Conservation (phyloP, 2,329 filamentous ascomycete species). For the Samsoniella hepiali region DNA sequence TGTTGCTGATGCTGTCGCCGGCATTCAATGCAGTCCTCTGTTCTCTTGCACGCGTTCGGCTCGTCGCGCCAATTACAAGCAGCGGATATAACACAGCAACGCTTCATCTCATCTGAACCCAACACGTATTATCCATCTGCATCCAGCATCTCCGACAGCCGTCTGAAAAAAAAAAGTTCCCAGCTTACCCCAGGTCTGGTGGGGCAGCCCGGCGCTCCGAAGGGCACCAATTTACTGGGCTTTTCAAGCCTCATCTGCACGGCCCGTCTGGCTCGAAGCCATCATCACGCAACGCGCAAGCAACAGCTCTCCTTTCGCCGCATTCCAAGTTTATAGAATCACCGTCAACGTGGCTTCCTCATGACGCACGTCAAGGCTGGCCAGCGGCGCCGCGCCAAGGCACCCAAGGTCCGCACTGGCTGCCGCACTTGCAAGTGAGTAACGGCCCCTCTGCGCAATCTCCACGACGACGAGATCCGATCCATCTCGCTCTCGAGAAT, state of each 20-base stretch:
- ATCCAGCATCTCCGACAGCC: not conserved
- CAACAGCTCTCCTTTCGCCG: not conserved
- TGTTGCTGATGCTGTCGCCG: not conserved
- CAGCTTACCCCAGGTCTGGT: not conserved
- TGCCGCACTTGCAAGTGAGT: conserved; percentile 20
- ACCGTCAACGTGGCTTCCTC: conserved; percentile 6
- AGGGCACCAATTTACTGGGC: not conserved
- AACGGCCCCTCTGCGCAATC: not conserved
- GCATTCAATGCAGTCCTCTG: not conserved
- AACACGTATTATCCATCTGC: not conserved
- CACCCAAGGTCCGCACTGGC: conserved; percentile 19
- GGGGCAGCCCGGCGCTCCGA: not conserved
- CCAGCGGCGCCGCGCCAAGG: conserved; percentile 19
- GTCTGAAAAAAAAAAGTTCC: not conserved
- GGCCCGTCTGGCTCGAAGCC: not conserved
- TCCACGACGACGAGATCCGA: not conserved
- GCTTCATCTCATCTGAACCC: not conserved
- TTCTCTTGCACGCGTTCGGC: too few relatives aligned
- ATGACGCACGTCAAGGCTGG: conserved; percentile 21
- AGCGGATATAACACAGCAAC: not conserved
- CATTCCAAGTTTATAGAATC: not conserved
- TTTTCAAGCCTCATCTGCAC: not conserved
- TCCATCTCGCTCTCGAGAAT: not conserved
- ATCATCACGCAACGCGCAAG: not conserved
- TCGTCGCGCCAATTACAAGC: too few relatives aligned